Base-by-base conservation (phyloP, 108 stramenopile species). In the Seminavis robusta region DNA sequence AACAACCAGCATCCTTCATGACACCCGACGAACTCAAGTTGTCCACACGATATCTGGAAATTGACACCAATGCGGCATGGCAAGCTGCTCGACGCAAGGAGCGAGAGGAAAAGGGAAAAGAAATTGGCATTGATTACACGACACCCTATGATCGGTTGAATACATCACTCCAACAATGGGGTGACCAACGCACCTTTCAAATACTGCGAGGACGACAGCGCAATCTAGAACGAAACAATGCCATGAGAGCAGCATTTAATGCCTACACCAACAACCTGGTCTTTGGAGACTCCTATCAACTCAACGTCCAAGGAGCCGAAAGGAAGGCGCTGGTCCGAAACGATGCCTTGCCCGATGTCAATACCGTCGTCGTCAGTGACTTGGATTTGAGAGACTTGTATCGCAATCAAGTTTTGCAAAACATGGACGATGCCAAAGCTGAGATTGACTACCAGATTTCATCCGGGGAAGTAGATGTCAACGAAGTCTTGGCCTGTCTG, bases 371-470 rank as follows among this genome's bases (percentile, higher is more conserved):
- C 46, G 63, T 65, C 34, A 71, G 77, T 56, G 85, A 91, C 67
- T 60, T 91, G 49, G 89, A 91, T 62, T 61, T 81, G 17, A 61
- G 89, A 8, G 80, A 91, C 65, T 73, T 91, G 51, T 78, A 74
- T 54, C 61, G 89, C 27, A 91, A 91, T 74, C 79, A 68, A 23
- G 42, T 84, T 0, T 60, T 78, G 45, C 72, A 73, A 16, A 52
- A 64, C 13, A 51, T 82, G 47, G 84, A 91, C 24, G 85, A 91
- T 73, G 74, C 78, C 1, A 71, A 52, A 47, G 82, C 82, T 10
- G 84, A 86, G 43, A 61, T 68, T 47, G 16, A 41, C 17, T 66
- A 66, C 47, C 58, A 64, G 17, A n/a, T 31, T 1, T 41, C 33
- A 6, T 44, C 49, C 31, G 31, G 34, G 30, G 6, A 23, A 1